Base-by-base conservation (phyloP, 495 filamentous ascomycete species). In the Echria macrotheca region DNA sequence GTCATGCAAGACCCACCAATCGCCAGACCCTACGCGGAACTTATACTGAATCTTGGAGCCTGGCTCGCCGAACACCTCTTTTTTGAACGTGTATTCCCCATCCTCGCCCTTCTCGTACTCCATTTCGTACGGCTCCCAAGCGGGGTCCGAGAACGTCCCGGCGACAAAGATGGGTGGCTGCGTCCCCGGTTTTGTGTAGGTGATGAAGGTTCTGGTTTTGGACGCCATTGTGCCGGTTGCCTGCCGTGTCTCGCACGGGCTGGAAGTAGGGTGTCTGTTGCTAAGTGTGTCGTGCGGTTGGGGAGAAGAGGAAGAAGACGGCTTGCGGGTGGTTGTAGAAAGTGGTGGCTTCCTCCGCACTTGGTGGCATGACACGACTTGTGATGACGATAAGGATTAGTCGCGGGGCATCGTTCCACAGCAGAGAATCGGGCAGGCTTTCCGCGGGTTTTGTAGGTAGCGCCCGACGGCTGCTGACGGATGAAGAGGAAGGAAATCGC, bases 1-100 rank as follows among this genome's bases (percentile, higher is more conserved):
- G 19, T 84, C 77, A 45, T 86, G 75, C 38, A 83, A 57, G 3
- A 79, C 74, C 85, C 84, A 86, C 76, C 77, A 81, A 53, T 85
- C 74, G 25, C 76, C 77, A 2, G 64, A 38, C 4, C 81, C 83
- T 42, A 85, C 61, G 18, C 82, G 73, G 57, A 88, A 86, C 60
- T 86, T 86, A 68, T 86, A 88, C 54, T 84, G 77, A 50, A 83
- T 78, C 49, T 77, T 63, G 15, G 69, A 66, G 17, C 67, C 74
- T 40, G 69, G 62, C 21, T 70, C 58, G 9, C 61, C 71, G 22
- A 67, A 57, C 23, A 82, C 57, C 18, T 75, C 69, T 29, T 77
- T 72, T 14, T 53, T 65, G 49, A 74, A 79, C 14, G 61, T 28
- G 50, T 73, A 59, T 28, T 69, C 69, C 2, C 68, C 69, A 26